These are phyloP conservation scores for Crithidia expoeki DNA, from an alignment of 208 protist genomes.

Conservation along the genomic window DNA sequence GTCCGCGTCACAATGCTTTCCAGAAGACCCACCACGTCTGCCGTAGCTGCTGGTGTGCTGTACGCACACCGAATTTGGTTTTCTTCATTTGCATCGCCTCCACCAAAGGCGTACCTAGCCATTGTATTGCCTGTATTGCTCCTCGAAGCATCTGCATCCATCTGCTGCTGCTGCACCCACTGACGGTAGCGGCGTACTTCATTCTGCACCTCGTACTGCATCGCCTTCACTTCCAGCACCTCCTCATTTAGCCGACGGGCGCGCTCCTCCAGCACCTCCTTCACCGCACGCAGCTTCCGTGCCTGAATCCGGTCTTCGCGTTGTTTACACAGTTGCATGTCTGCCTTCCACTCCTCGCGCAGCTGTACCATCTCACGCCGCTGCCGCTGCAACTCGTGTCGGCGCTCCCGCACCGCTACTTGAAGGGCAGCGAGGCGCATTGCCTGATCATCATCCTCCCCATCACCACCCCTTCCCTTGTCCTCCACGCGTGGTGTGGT, in stretches of 20 bases:
- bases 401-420: conserved; percentile 31
- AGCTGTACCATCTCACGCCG: conserved; percentile 40
- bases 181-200: conserved; percentile 34
- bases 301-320: conserved; percentile 37
- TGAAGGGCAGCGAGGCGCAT: conserved; percentile 22
- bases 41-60: neutral
- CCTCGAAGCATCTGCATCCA: neutral
- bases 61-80: neutral
- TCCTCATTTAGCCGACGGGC: conserved; percentile 63
- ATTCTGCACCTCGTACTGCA: conserved; percentile 38
- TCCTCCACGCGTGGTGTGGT: too few species aligned
- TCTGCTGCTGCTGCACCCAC: neutral
- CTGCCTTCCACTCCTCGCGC: conserved; percentile 61
- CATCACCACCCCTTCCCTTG: too few species aligned
- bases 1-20: conserved; percentile 44
- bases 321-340: conserved; percentile 49
- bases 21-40: conserved; percentile 34
- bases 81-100: too few species aligned
- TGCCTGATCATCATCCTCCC: conserved; percentile 13
- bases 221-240: conserved; percentile 48
- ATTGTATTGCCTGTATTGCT: neutral
- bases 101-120: neutral
- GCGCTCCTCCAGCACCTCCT: conserved; percentile 53
- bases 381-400: conserved; percentile 32
- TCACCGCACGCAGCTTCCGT: conserved; percentile 45